Percentiles rank a stretch among this genome's conserved stretches.
Conservation (phyloP, 345 rosid species). For the Pseudoturritis turrita region DNA sequence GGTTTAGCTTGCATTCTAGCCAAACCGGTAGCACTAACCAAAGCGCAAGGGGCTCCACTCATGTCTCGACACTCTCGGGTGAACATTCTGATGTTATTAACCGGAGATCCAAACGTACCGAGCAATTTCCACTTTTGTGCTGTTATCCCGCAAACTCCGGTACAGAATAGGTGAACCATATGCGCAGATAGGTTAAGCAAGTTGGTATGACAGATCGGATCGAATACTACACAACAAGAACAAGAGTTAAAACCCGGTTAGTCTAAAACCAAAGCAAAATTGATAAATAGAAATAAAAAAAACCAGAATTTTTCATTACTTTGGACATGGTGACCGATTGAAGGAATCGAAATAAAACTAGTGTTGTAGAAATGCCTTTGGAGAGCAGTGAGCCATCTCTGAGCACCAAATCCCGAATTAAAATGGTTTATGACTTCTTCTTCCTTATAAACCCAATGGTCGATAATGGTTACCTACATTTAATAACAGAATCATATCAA, state of each 20-base stretch:
- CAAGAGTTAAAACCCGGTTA: neutral
- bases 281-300: neutral
- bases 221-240: slow-evolving; percentile 25
- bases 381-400: slow-evolving; percentile 45
- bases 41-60: slow-evolving; percentile 20
- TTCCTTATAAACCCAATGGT: slow-evolving; percentile 50
- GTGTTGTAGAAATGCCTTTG: slow-evolving; percentile 36
- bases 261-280: neutral
- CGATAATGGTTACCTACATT: slow-evolving; percentile 54
- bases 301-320: neutral
- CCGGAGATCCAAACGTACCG: neutral
- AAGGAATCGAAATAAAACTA: neutral
- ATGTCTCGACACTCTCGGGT: neutral
- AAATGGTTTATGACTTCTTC: slow-evolving; percentile 20
- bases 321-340: neutral
- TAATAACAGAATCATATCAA: neutral
- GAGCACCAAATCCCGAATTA: slow-evolving; percentile 46
- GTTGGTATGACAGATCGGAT: slow-evolving; percentile 30
- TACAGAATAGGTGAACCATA: slow-evolving; percentile 43
- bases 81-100: neutral
- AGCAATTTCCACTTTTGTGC: slow-evolving; percentile 40
- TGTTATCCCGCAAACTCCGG: slow-evolving; percentile 41
- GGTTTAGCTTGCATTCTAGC: slow-evolving; percentile 41
- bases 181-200: slow-evolving; percentile 44
- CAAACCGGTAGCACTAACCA: slow-evolving; percentile 42